Evolutionary conservation across 805 yeast species (phyloP), one percentile per base, ranked within the genome.

Genomic region (Barnettozyma californica): DNA sequence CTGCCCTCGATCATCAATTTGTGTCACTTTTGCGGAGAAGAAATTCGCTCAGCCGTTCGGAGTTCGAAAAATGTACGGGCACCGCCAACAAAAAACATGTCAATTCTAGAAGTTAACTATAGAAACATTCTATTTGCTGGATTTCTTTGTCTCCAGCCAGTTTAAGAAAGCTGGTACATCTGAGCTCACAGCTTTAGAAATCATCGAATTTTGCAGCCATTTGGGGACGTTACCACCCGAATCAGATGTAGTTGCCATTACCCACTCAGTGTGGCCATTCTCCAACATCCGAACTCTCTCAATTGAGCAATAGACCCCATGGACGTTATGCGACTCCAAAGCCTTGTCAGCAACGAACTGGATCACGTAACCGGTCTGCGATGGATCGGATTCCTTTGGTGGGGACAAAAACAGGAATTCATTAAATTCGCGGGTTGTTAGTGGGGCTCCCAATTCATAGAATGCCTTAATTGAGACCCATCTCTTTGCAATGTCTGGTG

Each of bases 151-250:
- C n/a, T 44, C 41, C 21, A 59, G 23, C 63, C 63, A 65, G 38
- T 58, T 55, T 11, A 69, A 50, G 44, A 70, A 63, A 13, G 59
- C 57, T 5, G 74, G 73, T 1, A 71, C 73, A 51, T 71, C 75
- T 14, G 63, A 59, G 20, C 68, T 60, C 11, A 71, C 68, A 20
- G 68, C 64, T 47, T 67, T 68, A 8, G 70, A 66, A 43, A 70
- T 68, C 51, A 68, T 66, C 10, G 68, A 55, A 52, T 67, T 68
- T 48, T 71, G 75, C 14, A 71, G 25, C 66, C 68, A 68, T 44
- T 65, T 61, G 8, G 75, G 75, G 6, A 71, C 65, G 42, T 61
- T 59, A 1, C 75, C 75, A 35, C 72, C 71, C 20, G 71, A 68
- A 52, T 71, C 71, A 47, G 70, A 64, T 8, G 62, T 49, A 1